These are phyloP conservation scores for Ilyonectria mors-panacis DNA, from an alignment of 2,329 filamentous ascomycete genomes.

Conservation along the genomic window DNA sequence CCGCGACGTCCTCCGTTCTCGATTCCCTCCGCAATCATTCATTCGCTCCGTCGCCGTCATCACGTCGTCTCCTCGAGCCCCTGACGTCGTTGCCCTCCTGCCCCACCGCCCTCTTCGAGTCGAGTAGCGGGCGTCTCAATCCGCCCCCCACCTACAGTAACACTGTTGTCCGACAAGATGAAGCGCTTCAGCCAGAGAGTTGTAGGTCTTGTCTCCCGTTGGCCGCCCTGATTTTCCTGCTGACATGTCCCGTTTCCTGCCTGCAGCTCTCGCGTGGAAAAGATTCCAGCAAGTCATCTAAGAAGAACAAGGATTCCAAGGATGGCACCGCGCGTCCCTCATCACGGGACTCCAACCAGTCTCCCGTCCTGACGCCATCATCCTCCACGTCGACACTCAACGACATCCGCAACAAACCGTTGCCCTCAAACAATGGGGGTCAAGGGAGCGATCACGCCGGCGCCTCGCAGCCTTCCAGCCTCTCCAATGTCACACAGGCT, in stretches of 20 bases:
- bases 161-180: constrained; percentile 74
- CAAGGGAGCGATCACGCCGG: constrained; percentile 60
- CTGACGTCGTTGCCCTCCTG: constrained; percentile 53
- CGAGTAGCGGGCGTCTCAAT: constrained; percentile 47
- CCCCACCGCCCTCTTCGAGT: constrained; percentile 46
- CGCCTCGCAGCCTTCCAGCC: constrained; percentile 58
- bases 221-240: constrained; percentile 18
- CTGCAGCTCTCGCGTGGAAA: constrained; percentile 91
- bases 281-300: constrained; percentile 85
- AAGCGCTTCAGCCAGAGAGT: constrained; percentile 98
- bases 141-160: constrained; percentile 46
- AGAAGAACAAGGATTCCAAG: constrained; percentile 80
- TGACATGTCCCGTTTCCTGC: constrained; percentile 30
- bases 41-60: constrained; percentile 38
- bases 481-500: constrained; percentile 55
- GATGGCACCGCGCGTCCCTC: constrained; percentile 87
- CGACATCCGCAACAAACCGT: constrained; percentile 87
- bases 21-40: constrained; percentile 27
- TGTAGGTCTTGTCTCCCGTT: constrained; percentile 71
- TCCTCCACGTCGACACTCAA: constrained; percentile 91
- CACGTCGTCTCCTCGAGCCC: constrained; percentile 44
- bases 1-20: constrained; percentile 32
- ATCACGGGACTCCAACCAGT: constrained; percentile 71
- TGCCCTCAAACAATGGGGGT: constrained; percentile 70
- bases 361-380: constrained; percentile 81